phyloP scores from a whole-genome alignment of 2,329 filamentous ascomycete species.

The Ascochyta fabae region DNA sequence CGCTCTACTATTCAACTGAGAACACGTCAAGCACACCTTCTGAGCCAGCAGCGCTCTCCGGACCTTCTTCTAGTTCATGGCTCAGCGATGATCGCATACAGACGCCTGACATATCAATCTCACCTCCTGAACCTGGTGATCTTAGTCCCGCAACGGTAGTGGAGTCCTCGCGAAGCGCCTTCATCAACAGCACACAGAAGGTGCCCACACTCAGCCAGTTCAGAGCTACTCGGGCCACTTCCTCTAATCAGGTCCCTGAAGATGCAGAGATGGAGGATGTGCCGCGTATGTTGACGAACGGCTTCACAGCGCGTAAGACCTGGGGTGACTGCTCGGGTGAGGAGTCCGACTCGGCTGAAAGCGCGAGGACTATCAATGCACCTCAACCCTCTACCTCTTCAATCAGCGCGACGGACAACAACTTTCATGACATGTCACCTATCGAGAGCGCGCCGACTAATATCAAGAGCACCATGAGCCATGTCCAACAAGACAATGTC shows the following conservation, averaged over 20 bases:
- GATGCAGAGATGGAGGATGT: constrained; percentile 37
- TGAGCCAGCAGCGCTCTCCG: constrained; percentile 23
- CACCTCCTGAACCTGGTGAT: constrained; percentile 7
- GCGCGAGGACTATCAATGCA: constrained; percentile 32
- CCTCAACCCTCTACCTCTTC: not conserved
- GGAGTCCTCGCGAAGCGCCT: constrained; percentile 48
- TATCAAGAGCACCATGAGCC: constrained; percentile 19
- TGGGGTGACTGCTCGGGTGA: constrained; percentile 51
- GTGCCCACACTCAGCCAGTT: constrained; percentile 43
- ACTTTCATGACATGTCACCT: not conserved
- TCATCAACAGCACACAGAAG: constrained; percentile 53
- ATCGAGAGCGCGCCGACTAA: not conserved
- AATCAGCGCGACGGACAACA: not conserved
- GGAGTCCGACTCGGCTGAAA: constrained; percentile 37
- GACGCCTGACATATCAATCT: constrained; percentile 27
- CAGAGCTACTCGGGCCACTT: constrained; percentile 7
- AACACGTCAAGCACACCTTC: constrained; percentile 22
- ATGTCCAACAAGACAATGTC: constrained; percentile 21
- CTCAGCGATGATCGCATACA: constrained; percentile 21
- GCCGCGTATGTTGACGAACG: constrained; percentile 15
- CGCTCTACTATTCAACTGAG: constrained; percentile 21
- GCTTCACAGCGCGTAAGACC: constrained; percentile 18
- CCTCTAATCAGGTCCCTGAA: constrained; percentile 19
- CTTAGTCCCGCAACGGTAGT: constrained; percentile 25
- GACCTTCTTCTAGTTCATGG: constrained; percentile 29